phyloP scores from a whole-genome alignment of 192 early-diverging fungal species.

The Coemansia sp. region DNA sequence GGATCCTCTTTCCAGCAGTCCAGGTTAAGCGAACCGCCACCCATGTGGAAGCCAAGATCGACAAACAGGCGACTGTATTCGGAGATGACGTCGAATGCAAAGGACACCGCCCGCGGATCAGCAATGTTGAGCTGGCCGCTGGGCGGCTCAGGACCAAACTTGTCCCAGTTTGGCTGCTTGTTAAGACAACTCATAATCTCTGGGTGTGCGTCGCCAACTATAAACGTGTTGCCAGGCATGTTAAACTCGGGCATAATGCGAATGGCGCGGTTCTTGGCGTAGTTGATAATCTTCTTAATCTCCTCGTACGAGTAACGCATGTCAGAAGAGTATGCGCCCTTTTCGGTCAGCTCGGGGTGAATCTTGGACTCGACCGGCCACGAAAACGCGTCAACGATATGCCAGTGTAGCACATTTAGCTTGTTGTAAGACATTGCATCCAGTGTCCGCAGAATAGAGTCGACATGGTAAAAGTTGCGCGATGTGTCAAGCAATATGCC shows the following conservation, averaged over 20 bases:
- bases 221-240: constrained; percentile 73
- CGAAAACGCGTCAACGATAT: constrained; percentile 65
- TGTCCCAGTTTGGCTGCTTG: constrained; percentile 63
- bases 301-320: constrained; percentile 75
- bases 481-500: constrained; percentile 72
- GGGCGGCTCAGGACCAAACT: constrained; percentile 67
- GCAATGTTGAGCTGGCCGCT: constrained; percentile 79
- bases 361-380: constrained; percentile 72
- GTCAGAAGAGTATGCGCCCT: constrained; percentile 64
- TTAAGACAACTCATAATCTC: constrained; percentile 63
- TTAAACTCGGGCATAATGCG: constrained; percentile 90
- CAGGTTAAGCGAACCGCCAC: constrained; percentile 67
- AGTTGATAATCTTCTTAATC: constrained; percentile 67
- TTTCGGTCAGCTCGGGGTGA: constrained; percentile 61
- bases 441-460: constrained; percentile 60
- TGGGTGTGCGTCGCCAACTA: constrained; percentile 58
- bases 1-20: constrained; percentile 67
- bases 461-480: constrained; percentile 67
- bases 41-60: constrained; percentile 72
- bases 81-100: constrained; percentile 64
- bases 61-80: constrained; percentile 68
- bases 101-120: constrained; percentile 62
- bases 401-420: constrained; percentile 81
- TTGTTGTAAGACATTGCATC: constrained; percentile 71
- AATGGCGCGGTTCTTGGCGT: constrained; percentile 73